Evolutionary conservation across 2,329 filamentous ascomycete genomes (phyloP), one percentile per base, ranked within the genome.

Genomic region (Verticillium klebahnii): DNA sequence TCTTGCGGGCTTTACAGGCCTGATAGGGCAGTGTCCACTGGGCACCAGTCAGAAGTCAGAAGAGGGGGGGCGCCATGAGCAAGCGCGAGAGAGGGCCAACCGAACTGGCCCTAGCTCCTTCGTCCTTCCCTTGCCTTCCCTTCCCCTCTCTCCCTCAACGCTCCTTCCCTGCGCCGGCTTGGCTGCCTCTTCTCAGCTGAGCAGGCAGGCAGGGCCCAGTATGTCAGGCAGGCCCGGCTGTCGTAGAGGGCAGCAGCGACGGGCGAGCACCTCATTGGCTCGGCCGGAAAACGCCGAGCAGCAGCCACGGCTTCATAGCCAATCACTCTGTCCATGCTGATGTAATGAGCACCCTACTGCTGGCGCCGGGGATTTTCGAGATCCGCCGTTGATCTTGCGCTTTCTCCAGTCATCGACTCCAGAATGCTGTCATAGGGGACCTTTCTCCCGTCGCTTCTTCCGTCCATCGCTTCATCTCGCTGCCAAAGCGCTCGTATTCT

Each of bases 351-450:
- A 29, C 45, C 57, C n/a, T 31, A 19, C 11, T 58, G 57, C 57
- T 58, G 57, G 57, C 37, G 39, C 57, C 57, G 57, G 57, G 57
- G 57, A 58, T 58, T 58, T 58, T 58, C 57, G 39, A 52, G 45
- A 52, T 52, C 45, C 45, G 45, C 45, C 23, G 45, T 19, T 52
- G 45, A 52, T 52, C 45, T 52, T 52, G 45, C 19, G 45, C 45
- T 52, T 19, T 52, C 45, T 52, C 45, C 45, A 52, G 45, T 52
- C 23, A 19, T 52, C 45, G 45, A 52, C 45, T 52, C 45, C 45
- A 52, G 45, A 52, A 52, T 52, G 45, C 2, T 52, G 45, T 52
- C 45, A 52, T 52, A 52, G 45, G 45, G 45, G 45, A 52, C 45
- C 45, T 19, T 52, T 52, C n/a, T 25, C 19, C 19, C 14, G n/a